These are phyloP conservation scores for Fusarium miscanthi DNA, from an alignment of 2,329 filamentous ascomycete species.

Conservation along the genomic window DNA sequence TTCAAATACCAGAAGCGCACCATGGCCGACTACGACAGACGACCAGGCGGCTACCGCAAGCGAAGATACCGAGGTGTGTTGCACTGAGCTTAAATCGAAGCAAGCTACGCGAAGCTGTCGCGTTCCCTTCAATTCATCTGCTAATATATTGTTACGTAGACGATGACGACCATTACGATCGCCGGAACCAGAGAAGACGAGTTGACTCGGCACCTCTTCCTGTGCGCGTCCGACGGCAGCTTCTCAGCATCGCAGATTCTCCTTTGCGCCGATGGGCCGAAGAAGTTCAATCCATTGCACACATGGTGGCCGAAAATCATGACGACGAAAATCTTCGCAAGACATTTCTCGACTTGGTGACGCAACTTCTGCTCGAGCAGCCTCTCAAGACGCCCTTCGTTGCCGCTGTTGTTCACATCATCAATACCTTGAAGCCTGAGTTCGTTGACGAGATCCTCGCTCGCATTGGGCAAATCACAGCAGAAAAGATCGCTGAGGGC, in stretches of 20 bases:
- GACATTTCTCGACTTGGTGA: conserved; percentile 76
- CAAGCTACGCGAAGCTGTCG: conserved; percentile 19
- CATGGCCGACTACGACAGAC: conserved; percentile 68
- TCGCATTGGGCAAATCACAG: conserved; percentile 69
- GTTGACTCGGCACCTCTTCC: conserved; percentile 76
- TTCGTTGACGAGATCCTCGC: conserved; percentile 77
- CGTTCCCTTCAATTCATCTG: conserved; percentile 14
- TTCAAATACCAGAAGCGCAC: conserved; percentile 29
- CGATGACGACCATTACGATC: conserved; percentile 83
- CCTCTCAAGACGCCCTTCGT: conserved; percentile 98
- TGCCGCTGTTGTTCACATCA: conserved; percentile 82
- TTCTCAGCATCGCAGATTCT: conserved; percentile 84
- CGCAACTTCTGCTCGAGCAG: conserved; percentile 87
- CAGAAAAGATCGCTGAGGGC: conserved; percentile 76
- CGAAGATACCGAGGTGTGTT: conserved; percentile 78
- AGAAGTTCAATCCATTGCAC: conserved; percentile 79
- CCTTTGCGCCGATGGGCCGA: conserved; percentile 82
- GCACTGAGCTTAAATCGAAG: not conserved
- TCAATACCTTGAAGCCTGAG: conserved; percentile 82
- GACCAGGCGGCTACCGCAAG: conserved; percentile 73
- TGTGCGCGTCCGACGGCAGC: conserved; percentile 79
- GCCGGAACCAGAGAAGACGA: conserved; percentile 77
- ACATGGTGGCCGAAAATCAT: conserved; percentile 81
- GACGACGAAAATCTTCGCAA: conserved; percentile 83
- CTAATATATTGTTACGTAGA: conserved; percentile 46